Evolutionary conservation across 176 grass and related monocot species (phyloP).

Genomic region (Phyllostachys edulis): DNA sequence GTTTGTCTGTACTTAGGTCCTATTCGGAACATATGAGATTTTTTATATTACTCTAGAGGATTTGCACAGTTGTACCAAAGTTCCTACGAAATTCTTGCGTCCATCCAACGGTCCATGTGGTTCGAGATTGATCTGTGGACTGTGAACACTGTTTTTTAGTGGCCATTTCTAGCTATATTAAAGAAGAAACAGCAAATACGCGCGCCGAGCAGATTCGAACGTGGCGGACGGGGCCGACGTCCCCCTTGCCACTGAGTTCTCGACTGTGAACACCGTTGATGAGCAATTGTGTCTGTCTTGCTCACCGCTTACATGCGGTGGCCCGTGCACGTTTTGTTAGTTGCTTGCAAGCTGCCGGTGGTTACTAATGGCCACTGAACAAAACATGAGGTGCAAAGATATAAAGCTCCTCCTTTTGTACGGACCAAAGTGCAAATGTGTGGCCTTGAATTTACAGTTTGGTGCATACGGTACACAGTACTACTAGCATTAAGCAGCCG

Average conservation of each 20-base stretch:
- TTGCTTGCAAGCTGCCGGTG: background rate
- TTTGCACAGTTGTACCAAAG: too few relatives aligned
- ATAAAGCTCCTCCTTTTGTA: background rate
- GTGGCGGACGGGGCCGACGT: too few relatives aligned
- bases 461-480: background rate
- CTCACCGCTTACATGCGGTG: background rate
- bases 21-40: background rate
- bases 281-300: background rate
- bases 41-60: too few relatives aligned
- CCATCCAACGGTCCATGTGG: too few relatives aligned
- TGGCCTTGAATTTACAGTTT: conserved; percentile 4
- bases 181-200: too few relatives aligned
- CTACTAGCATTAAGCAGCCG: background rate
- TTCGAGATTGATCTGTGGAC: too few relatives aligned
- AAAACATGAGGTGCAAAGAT: background rate
- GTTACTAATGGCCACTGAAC: background rate
- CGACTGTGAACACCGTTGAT: too few relatives aligned
- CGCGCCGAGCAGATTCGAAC: too few relatives aligned
- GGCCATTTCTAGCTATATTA: too few relatives aligned
- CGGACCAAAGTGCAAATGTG: background rate
- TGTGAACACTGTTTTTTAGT: too few relatives aligned
- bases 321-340: background rate
- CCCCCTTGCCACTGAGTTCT: too few relatives aligned
- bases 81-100: too few relatives aligned
- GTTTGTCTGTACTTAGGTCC: background rate